Evolutionary conservation across 768 basidiomycete genomes (phyloP).

Genomic region (Boletus rex-veris): DNA sequence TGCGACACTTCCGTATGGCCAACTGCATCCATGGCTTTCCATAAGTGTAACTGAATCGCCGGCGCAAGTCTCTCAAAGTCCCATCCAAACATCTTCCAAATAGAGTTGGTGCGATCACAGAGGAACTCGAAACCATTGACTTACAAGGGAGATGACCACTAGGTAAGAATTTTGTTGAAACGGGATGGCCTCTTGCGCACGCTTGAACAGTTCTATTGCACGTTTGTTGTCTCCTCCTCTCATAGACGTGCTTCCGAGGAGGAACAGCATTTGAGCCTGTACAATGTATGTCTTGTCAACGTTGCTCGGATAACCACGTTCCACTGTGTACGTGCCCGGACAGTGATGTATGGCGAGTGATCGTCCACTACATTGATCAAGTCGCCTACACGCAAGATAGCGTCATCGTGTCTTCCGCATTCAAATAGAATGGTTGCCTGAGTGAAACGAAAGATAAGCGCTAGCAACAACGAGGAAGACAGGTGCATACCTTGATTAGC

Average conservation of each 20-base stretch:
- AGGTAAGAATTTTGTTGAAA: not conserved
- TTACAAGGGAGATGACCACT: not conserved
- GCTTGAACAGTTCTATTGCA: not conserved
- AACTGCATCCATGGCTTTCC: not conserved
- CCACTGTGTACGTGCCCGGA: no score
- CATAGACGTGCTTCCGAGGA: not conserved
- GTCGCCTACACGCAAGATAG: no score
- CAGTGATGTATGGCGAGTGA: no score
- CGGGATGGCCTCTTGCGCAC: not conserved
- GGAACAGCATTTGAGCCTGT: not conserved
- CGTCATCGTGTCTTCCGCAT: not conserved
- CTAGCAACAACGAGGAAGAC: not conserved
- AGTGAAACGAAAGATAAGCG: no score
- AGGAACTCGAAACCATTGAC: accelerated
- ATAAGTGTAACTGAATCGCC: not conserved
- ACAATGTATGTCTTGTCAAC: not conserved
- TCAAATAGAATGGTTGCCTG: conserved; percentile 1
- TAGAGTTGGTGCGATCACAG: not conserved
- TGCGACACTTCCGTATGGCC: not conserved
- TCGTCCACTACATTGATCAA: no score
- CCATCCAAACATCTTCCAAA: conserved; percentile 11
- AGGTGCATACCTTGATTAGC: conserved; percentile 1
- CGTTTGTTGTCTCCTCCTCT: not conserved
- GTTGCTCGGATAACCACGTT: not conserved
- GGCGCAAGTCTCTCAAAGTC: conserved; percentile 5